Evolutionary conservation across 139 green algal genomes (phyloP).

Genomic region (Axilococcus clingmanii): DNA sequence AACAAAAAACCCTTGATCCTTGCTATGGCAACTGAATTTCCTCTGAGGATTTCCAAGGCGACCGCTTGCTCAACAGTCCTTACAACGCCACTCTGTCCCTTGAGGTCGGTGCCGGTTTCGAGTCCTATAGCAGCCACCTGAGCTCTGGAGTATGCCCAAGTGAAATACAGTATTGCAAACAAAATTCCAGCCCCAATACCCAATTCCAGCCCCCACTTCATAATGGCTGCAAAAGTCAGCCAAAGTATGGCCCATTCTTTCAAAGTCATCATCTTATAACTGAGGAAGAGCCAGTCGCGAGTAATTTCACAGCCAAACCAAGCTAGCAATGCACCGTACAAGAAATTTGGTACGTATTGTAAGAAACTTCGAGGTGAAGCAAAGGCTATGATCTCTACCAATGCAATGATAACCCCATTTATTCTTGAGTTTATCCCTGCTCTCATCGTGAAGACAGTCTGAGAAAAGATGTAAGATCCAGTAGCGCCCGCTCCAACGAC

Average conservation of each 20-base stretch:
- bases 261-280: conserved; percentile 35
- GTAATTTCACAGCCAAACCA: conserved; percentile 72
- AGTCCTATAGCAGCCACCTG: conserved; percentile 32
- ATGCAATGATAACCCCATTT: conserved; percentile 37
- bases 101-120: conserved; percentile 24
- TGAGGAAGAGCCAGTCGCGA: conserved; percentile 52
- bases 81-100: conserved; percentile 30
- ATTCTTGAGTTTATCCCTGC: conserved; percentile 25
- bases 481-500: conserved; percentile 55
- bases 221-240: conserved; percentile 56
- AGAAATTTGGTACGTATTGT: conserved; percentile 38
- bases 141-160: conserved; percentile 45
- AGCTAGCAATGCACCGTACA: conserved; percentile 62
- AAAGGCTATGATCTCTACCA: conserved; percentile 52
- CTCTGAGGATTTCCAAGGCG: conserved; percentile 31
- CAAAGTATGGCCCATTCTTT: conserved; percentile 66
- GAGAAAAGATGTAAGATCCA: conserved; percentile 33
- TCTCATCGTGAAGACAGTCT: conserved; percentile 56
- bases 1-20: conserved; percentile 70
- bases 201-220: conserved; percentile 37
- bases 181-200: conserved; percentile 63
- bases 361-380: conserved; percentile 46
- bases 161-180: conserved; percentile 56
- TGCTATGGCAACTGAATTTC: conserved; percentile 33
- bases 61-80: conserved; percentile 28